These are phyloP conservation scores for Candida quercuum DNA, from an alignment of 805 yeast genomes.

Conservation along the genomic window DNA sequence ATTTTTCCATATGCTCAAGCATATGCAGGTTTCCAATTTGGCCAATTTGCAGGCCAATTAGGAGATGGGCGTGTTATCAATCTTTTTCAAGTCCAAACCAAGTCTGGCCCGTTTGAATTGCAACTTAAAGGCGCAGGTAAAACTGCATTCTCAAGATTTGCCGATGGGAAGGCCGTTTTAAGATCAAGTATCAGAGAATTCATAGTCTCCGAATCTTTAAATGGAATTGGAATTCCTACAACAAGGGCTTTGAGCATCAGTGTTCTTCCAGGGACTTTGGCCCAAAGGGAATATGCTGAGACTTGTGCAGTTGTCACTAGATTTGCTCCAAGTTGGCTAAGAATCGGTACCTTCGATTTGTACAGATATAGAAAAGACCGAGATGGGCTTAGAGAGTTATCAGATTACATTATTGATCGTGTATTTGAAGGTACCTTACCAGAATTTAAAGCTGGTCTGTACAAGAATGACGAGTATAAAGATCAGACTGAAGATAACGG, in stretches of 20 bases:
- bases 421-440: slow-evolving; percentile 39
- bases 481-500: slow-evolving; percentile 20
- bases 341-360: slow-evolving; percentile 85
- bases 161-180: slow-evolving; percentile 93
- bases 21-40: slow-evolving; percentile 96
- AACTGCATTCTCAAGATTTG: slow-evolving; percentile 91
- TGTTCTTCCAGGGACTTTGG: slow-evolving; percentile 66
- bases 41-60: slow-evolving; percentile 92
- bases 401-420: slow-evolving; percentile 69
- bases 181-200: slow-evolving; percentile 87
- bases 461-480: slow-evolving; percentile 17
- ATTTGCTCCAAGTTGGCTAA: slow-evolving; percentile 80
- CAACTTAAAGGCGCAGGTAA: slow-evolving; percentile 91
- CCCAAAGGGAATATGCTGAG: slow-evolving; percentile 67
- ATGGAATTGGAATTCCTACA: slow-evolving; percentile 80
- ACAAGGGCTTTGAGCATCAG: slow-evolving; percentile 79
- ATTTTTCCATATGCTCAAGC: slow-evolving; percentile 84
- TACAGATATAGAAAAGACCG: slow-evolving; percentile 71
- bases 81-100: slow-evolving; percentile 62
- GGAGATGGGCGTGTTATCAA: slow-evolving; percentile 94
- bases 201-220: slow-evolving; percentile 72
- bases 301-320: slow-evolving; percentile 82
- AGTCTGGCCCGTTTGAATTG: slow-evolving; percentile 41
- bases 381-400: slow-evolving; percentile 50
- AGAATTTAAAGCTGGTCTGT: slow-evolving; percentile 18